phyloP scores from a whole-genome alignment of 352 stramenopile genomes.

The Globisporangium paroecandrum region DNA sequence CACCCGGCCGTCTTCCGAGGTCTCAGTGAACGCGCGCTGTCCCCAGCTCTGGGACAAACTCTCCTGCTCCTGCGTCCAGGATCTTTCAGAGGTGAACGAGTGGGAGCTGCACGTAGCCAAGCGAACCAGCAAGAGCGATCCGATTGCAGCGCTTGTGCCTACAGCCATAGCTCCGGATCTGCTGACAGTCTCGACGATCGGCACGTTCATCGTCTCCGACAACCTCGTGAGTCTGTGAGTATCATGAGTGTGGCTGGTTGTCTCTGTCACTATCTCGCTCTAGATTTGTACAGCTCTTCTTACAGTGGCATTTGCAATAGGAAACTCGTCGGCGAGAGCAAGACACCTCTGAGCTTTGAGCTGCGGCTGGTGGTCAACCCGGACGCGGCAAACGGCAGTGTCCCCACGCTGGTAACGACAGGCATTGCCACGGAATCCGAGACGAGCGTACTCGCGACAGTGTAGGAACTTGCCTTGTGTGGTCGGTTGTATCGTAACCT shows the following conservation, averaged over 20 bases:
- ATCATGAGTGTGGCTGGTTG: not conserved
- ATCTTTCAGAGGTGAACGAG: not conserved
- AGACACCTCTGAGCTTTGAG: not conserved
- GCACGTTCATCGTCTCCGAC: not conserved
- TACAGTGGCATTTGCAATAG: not conserved
- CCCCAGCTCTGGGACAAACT: not conserved
- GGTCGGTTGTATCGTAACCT: not conserved
- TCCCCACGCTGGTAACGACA: not conserved
- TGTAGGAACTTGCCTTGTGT: not conserved
- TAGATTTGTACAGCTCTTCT: not conserved
- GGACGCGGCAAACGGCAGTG: not conserved
- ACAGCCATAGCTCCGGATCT: not conserved
- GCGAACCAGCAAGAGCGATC: not conserved
- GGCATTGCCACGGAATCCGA: not conserved
- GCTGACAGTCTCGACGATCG: not conserved
- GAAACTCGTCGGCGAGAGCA: not conserved
- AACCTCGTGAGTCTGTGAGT: not conserved
- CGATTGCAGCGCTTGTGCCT: not conserved
- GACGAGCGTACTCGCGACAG: not conserved
- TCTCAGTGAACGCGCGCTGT: not conserved
- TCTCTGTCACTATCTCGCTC: not conserved
- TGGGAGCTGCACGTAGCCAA: not conserved
- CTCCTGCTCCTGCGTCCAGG: not conserved
- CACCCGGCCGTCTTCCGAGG: not conserved
- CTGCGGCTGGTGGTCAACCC: not conserved